Base-by-base conservation (phyloP, 2,329 filamentous ascomycete species). In the Pestalotiopsis sp. region DNA sequence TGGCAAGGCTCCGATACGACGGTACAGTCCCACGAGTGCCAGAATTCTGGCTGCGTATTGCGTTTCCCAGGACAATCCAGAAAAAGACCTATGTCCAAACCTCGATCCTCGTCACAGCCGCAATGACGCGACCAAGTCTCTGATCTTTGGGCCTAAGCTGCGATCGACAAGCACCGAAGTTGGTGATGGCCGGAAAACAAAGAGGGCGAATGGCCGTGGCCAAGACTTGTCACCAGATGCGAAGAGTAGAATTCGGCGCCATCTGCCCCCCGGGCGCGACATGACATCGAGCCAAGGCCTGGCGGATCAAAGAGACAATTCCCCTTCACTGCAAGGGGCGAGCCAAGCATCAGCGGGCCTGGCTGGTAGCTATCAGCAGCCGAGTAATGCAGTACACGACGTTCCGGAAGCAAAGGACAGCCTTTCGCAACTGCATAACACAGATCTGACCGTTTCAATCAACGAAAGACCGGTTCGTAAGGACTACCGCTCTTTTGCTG, bases 21-120 rank as follows among this genome's bases (percentile, higher is more conserved):
- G 91, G 74, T 96, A 94, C 74, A 97, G 91, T 67, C 86, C 91
- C 24, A 89, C 94, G 59, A 97, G 93, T 74, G 94, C 94, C 9
- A 88, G 93, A 73, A 93, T 92, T 1, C 81, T 97, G 39, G 94
- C 94, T 13, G 88, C 93, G 67, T 93, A 92, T 74, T 85, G 97
- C 64, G 93, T 94, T 10, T 92, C 91, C 74, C 90, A 94, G 75
- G 92, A 94, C 73, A 89, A 96, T 71, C 89, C 94, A 0, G 89
- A 93, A 70, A 84, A 81, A 68, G 88, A 87, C 2, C 81, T 97
- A 0, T 97, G 94, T 63, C 84, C 84, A 1, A 77, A 81, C 24
- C 77, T 88, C 17, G 78, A 79, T 59, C 76, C 79, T 4, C 78
- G 82, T 1, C 81, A 80, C 63, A 78, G 79, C 17, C 78, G 82